These are phyloP conservation scores for Petunia secreta DNA, from an alignment of 257 asterid genomes.

Conservation along the genomic window DNA sequence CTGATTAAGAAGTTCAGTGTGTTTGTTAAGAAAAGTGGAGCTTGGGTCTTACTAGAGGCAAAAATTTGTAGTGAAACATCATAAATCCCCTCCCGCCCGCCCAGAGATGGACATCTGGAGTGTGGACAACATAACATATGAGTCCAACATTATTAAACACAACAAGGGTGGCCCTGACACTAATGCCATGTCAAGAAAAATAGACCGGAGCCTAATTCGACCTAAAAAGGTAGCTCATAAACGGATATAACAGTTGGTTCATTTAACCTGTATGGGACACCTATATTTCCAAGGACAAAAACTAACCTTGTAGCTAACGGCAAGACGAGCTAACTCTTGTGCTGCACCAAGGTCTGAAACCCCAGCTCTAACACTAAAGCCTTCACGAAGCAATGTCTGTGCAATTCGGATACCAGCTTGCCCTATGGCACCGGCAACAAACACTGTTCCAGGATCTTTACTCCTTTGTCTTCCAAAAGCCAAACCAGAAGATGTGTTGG, in stretches of 20 bases:
- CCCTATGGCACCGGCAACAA: slow-evolving; percentile 90
- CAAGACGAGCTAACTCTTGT: slow-evolving; percentile 88
- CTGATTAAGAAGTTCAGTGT: background rate
- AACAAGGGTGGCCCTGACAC: background rate
- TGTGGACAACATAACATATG: background rate
- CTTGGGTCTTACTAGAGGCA: background rate
- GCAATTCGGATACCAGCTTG: slow-evolving; percentile 90
- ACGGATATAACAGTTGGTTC: background rate
- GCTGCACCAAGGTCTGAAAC: slow-evolving; percentile 86
- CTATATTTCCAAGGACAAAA: background rate
- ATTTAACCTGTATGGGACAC: background rate
- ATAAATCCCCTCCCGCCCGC: background rate
- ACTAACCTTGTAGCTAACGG: slow-evolving; percentile 70
- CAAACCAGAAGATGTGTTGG: slow-evolving; percentile 58
- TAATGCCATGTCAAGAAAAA: background rate
- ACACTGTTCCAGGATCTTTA: slow-evolving; percentile 87
- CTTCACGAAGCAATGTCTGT: slow-evolving; percentile 74
- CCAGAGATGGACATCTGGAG: background rate
- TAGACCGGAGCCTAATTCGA: background rate
- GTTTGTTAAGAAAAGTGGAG: background rate
- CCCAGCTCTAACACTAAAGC: slow-evolving; percentile 93
- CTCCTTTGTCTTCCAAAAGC: slow-evolving; percentile 56
- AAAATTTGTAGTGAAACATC: no score
- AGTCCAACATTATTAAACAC: background rate
- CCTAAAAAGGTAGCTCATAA: background rate